Evolutionary conservation across 2,329 filamentous ascomycete genomes (phyloP), one percentile per base, ranked within the genome.

Genomic region (Lachnellula hyalina): DNA sequence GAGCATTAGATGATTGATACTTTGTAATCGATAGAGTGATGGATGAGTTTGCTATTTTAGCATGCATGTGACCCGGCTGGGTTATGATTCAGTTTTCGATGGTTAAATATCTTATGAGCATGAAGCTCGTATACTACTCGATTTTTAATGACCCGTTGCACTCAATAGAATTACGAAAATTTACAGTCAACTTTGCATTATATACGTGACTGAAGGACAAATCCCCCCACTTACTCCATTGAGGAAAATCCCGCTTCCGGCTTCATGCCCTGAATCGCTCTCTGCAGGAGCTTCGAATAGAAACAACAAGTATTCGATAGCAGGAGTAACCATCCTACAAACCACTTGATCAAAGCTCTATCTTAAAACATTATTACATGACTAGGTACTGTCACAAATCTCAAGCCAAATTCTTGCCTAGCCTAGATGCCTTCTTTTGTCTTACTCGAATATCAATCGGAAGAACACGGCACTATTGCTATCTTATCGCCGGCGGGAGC

Each of bases 1-100:
- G 83, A 86, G 76, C 83, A 86, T 71, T 86, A 82, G 67, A 66
- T 34, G 14, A 47, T 32, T 55, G 15, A 49, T 51, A 23, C 55
- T 57, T 19, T 54, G 36, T 25, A 34, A 32, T 32, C 28, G 40
- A 17, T 41, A 21, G 47, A 49, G 17, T 38, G 21, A 53, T 15
- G 48, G 36, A 32, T 32, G 49, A 32, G 38, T 42, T 53, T 51
- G 46, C 45, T 34, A 40, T 54, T 48, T 46, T 11, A n/a, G 51
- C 42, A 25, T 51, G 54, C 54, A 47, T 56, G 28, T 21, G 35
- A 36, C 46, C 28, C 35, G 34, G 40, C 32, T 32, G 42, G 45
- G 38, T 41, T 25, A 32, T 46, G 41, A 47, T 25, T 47, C 14
- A 44, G 23, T 53, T 47, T 56, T 50, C 34, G 41, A 41, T 17